Percentiles rank a stretch among this genome's conserved stretches.
phyloP scores from a whole-genome alignment of 768 basidiomycete species.

The Gymnopilus junonius region DNA sequence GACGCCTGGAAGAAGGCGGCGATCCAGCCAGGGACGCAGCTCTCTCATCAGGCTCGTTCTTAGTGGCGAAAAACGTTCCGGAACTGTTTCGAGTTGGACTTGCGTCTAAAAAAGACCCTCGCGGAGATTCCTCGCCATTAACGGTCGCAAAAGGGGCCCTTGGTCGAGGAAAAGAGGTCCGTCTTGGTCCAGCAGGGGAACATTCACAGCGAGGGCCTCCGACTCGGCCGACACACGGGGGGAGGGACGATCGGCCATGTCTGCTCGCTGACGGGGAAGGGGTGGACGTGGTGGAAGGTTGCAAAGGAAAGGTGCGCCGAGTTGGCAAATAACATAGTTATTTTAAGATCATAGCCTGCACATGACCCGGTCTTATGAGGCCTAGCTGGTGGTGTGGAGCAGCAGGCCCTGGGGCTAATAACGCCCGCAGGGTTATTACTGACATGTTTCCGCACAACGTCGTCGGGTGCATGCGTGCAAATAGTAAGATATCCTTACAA shows the following conservation, averaged over 20 bases:
- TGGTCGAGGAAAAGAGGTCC: constrained; percentile 20
- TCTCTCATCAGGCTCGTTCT: constrained; percentile 13
- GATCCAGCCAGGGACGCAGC: constrained; percentile 2
- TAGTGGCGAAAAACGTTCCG: constrained; percentile 14
- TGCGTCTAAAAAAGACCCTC: constrained; percentile 14
- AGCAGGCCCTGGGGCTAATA: not conserved
- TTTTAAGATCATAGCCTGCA: not conserved
- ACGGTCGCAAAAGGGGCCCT: constrained; percentile 15
- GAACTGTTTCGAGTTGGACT: constrained; percentile 23
- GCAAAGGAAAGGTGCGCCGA: not conserved
- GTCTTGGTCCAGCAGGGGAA: constrained; percentile 25
- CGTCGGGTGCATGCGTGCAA: not conserved
- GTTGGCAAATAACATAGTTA: not conserved
- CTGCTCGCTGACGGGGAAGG: not conserved
- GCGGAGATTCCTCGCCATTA: constrained; percentile 20
- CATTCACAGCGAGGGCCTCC: constrained; percentile 20
- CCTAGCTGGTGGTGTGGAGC: no score
- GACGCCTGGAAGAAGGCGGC: constrained; percentile 18
- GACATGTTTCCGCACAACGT: not conserved
- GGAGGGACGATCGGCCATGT: constrained; percentile 16
- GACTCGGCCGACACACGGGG: constrained; percentile 11
- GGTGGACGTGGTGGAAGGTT: not conserved
- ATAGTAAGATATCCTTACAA: not conserved
- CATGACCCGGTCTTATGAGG: no score
- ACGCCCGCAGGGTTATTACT: not conserved